Evolutionary conservation across 805 yeast species (phyloP).

Genomic region (Cyberlindnera veronae): DNA sequence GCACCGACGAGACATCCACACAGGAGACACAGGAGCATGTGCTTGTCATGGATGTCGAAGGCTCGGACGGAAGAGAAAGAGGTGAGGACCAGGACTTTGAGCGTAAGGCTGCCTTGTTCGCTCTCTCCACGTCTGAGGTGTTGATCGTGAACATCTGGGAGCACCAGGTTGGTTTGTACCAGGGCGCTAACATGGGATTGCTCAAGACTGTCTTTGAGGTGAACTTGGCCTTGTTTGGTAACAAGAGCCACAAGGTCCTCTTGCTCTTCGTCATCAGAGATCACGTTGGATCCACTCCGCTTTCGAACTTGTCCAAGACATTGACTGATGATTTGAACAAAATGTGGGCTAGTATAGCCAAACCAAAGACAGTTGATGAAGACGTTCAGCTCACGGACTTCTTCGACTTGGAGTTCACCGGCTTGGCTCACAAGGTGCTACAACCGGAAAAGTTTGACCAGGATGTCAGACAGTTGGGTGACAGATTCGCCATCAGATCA

Average conservation of each 20-base stretch:
- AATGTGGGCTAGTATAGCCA: constrained; percentile 75
- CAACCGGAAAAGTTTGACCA: constrained; percentile 66
- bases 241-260: constrained; percentile 56
- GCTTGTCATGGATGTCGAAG: constrained; percentile 95
- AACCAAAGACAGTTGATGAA: constrained; percentile 58
- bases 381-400: constrained; percentile 62
- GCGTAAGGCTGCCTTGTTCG: constrained; percentile 92
- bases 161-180: constrained; percentile 92
- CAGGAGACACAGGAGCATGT: constrained; percentile 35
- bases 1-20: constrained; percentile 11
- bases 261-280: constrained; percentile 89
- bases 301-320: constrained; percentile 64
- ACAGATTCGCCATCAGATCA: constrained; percentile 42
- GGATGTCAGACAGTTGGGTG: constrained; percentile 63
- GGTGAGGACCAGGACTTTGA: constrained; percentile 99
- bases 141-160: constrained; percentile 95
- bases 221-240: constrained; percentile 79
- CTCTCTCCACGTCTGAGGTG: constrained; percentile 86
- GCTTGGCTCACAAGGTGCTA: constrained; percentile 81
- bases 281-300: constrained; percentile 83
- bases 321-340: constrained; percentile 65
- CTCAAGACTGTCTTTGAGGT: constrained; percentile 96
- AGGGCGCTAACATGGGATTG: constrained; percentile 96
- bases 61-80: constrained; percentile 96
- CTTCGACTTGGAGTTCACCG: constrained; percentile 79